Base-by-base conservation (phyloP, 78 protist species). In the Monosiga brevicollis region DNA sequence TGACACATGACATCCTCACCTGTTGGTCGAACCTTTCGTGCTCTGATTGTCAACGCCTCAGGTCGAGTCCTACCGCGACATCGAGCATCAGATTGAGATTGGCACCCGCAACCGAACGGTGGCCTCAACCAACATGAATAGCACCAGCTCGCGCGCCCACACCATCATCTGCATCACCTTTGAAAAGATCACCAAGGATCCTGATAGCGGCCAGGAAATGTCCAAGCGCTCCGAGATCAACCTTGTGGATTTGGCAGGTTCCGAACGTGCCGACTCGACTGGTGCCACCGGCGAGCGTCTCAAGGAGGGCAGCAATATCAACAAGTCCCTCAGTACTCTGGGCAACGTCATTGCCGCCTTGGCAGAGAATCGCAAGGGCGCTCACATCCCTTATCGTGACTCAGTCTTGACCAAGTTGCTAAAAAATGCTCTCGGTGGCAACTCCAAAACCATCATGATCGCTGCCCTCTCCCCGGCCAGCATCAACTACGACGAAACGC, bases 341-440 rank as follows among this genome's bases (percentile, higher is more conserved):
- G 94, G 94, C 76, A 77, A 81, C 34, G 94, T 91, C 72, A 91
- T 91, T 81, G 1, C 37, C 43, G 87, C 89, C 24, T 83, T 77
- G 25, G 81, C 81, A 49, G 15, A 49, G 62, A 15, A 15, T 15
- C n/a, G n/a, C n/a, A 49, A 49, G 15, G 15, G 15, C 62, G 6
- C 62, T 6, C 15, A 20, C 15, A 15, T 96, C 0, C 97, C 99
- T 20, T 96, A 94, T 85, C 90, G 99, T 22, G 98, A 95, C 83
- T 95, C 98, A 34, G 86, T 83, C 29, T 89, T 96, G 38, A 96
- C 99, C 39, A 71, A 49, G 70, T 76, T 88, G 42, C 87, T 90
- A 26, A 78, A 84, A 73, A 85, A 88, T 23, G 10, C 36, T 25
- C 77, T 91, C 2, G 93, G 93, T 23, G 93, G 93, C 62, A 87